Evolutionary conservation across 139 green algal species (phyloP).

Genomic region (Picochlorum sp.): DNA sequence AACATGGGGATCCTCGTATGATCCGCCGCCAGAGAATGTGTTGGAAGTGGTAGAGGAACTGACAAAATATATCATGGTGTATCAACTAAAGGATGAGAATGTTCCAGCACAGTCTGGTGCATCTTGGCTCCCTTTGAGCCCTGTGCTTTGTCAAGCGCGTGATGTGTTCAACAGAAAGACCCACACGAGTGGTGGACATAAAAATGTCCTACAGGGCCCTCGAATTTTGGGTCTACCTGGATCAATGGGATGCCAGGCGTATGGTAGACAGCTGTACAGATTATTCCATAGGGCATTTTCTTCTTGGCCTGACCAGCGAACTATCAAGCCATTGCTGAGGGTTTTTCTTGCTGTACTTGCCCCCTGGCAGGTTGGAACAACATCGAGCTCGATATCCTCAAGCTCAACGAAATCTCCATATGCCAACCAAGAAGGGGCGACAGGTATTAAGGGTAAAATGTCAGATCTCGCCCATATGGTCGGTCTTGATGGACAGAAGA

Average conservation of each 20-base stretch:
- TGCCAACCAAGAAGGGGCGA: background rate
- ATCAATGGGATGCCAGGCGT: slow-evolving; percentile 34
- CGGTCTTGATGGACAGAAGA: slow-evolving; percentile 3
- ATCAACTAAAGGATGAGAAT: background rate
- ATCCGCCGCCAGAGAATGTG: slow-evolving; percentile 57
- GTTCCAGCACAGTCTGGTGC: slow-evolving; percentile 32
- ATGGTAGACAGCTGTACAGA: slow-evolving; percentile 56
- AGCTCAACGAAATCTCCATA: slow-evolving; percentile 4
- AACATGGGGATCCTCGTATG: slow-evolving; percentile 21
- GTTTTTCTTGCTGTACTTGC: slow-evolving; percentile 50
- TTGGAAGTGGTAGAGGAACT: slow-evolving; percentile 49
- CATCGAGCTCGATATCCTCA: background rate
- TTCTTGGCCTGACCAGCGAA: slow-evolving; percentile 47
- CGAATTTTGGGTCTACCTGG: slow-evolving; percentile 14
- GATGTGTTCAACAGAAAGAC: background rate
- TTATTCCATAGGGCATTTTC: slow-evolving; percentile 50
- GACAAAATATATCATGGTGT: slow-evolving; percentile 36
- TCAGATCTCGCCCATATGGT: slow-evolving; percentile 30
- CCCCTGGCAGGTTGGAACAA: slow-evolving; percentile 37
- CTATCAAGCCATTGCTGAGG: slow-evolving; percentile 45
- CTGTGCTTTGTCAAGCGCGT: slow-evolving; percentile 1
- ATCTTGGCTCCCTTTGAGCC: slow-evolving; percentile 45
- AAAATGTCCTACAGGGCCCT: background rate
- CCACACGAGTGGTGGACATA: background rate
- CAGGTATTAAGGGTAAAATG: slow-evolving; percentile 16